Conservation (phyloP, 1,139 yeast genomes). For the Taphrina wiesneri region DNA sequence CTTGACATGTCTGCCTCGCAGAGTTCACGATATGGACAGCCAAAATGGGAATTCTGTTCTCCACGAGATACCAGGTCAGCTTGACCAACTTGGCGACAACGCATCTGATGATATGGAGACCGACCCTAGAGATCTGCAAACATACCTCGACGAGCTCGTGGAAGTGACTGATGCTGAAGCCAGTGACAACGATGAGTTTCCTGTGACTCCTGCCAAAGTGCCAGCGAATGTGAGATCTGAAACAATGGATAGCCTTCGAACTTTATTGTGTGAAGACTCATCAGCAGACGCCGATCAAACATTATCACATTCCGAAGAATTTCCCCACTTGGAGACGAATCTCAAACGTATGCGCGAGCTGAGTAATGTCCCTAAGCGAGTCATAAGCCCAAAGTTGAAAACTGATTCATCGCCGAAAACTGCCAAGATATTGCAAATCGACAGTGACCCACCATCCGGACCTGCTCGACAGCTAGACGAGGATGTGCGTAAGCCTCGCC, state of each 20-base stretch:
- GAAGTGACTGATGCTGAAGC: neutral
- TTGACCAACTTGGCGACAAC: neutral
- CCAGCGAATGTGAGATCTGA: conserved; percentile 5
- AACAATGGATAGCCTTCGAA: conserved; percentile 2
- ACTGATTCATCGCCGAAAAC: neutral
- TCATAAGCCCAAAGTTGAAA: neutral
- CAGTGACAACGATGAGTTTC: neutral
- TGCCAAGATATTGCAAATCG: neutral
- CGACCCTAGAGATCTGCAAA: conserved; percentile 5
- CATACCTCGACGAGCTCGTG: neutral
- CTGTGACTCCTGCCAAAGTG: neutral
- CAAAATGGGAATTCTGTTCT: neutral
- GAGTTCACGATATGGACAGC: neutral
- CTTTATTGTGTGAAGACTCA: neutral
- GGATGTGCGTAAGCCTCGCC: neutral
- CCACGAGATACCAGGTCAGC: neutral
- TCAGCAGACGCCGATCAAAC: neutral
- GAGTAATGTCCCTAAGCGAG: neutral
- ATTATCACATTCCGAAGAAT: neutral
- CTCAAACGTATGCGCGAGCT: neutral
- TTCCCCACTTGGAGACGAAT: neutral
- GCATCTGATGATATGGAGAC: neutral
- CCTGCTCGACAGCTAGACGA: neutral
- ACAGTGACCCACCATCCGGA: neutral
- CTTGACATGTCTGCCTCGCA: neutral